These are phyloP conservation scores for Linaria vulgaris DNA, from an alignment of 257 asterid genomes.

Conservation along the genomic window DNA sequence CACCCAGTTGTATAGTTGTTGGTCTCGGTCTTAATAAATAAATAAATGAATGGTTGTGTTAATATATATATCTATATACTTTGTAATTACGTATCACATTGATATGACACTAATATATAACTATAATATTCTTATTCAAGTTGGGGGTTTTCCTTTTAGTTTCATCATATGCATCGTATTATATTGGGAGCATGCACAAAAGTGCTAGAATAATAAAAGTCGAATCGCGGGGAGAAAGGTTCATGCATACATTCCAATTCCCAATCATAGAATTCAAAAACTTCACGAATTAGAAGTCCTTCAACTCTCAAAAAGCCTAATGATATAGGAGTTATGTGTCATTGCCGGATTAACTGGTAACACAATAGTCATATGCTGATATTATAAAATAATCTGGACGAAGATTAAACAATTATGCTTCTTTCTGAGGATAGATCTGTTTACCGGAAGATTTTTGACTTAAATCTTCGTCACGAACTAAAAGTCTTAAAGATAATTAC, in stretches of 20 bases:
- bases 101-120: too few relatives aligned
- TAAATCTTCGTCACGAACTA: slow-evolving; percentile 29
- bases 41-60: too few relatives aligned
- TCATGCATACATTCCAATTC: neutral
- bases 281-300: slow-evolving; percentile 1
- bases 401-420: slow-evolving; percentile 7
- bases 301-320: neutral
- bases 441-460: slow-evolving; percentile 54
- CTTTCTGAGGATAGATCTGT: slow-evolving; percentile 29
- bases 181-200: too few relatives aligned
- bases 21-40: too few relatives aligned
- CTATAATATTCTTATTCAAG: too few relatives aligned
- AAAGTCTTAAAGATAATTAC: slow-evolving; percentile 31
- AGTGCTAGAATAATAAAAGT: neutral
- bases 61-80: too few relatives aligned
- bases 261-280: slow-evolving; percentile 10
- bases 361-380: slow-evolving; percentile 22
- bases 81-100: too few relatives aligned
- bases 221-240: neutral
- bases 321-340: neutral
- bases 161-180: too few relatives aligned
- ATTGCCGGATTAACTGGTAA: neutral
- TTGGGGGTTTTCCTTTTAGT: too few relatives aligned
- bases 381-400: neutral
- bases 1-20: too few relatives aligned